phyloP scores from a whole-genome alignment of 208 protist genomes.

The Blastocrithidia nonstop region DNA sequence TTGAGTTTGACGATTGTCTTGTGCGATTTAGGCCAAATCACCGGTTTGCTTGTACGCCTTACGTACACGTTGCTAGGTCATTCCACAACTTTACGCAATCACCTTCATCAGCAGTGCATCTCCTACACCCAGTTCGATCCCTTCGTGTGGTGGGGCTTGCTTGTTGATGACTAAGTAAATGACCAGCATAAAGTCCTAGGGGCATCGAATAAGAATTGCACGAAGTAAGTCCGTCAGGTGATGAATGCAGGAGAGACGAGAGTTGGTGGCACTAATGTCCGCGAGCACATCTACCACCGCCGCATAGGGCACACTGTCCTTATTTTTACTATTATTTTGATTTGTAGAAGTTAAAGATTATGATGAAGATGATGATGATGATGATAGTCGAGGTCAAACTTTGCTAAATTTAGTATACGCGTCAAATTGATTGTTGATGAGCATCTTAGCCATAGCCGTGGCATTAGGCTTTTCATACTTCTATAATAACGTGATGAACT shows the following conservation, averaged over 20 bases:
- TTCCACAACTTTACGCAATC: constrained; percentile 90
- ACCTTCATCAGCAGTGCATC: constrained; percentile 92
- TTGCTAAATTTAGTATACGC: constrained; percentile 9
- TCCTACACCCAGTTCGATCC: constrained; percentile 96
- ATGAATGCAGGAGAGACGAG: constrained; percentile 78
- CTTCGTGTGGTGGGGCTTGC: constrained; percentile 91
- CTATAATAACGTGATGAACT: neutral
- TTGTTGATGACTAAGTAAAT: constrained; percentile 94
- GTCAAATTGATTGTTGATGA: constrained; percentile 30
- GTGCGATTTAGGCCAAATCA: constrained; percentile 93
- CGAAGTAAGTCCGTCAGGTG: constrained; percentile 76
- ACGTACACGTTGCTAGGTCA: constrained; percentile 68
- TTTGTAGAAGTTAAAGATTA: neutral
- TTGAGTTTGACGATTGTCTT: constrained; percentile 73
- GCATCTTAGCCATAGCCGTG: constrained; percentile 67
- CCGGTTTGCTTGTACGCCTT: constrained; percentile 80
- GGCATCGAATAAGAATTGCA: constrained; percentile 67
- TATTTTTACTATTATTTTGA: neutral
- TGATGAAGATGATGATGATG: neutral
- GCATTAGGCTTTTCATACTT: constrained; percentile 9
- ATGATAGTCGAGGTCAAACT: constrained; percentile 28
- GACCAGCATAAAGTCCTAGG: constrained; percentile 71
- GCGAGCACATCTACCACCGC: constrained; percentile 58
- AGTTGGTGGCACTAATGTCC: constrained; percentile 71
- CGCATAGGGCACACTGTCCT: constrained; percentile 46